phyloP scores from a whole-genome alignment of 2,329 filamentous ascomycete species.

The Fusarium devonianum region DNA sequence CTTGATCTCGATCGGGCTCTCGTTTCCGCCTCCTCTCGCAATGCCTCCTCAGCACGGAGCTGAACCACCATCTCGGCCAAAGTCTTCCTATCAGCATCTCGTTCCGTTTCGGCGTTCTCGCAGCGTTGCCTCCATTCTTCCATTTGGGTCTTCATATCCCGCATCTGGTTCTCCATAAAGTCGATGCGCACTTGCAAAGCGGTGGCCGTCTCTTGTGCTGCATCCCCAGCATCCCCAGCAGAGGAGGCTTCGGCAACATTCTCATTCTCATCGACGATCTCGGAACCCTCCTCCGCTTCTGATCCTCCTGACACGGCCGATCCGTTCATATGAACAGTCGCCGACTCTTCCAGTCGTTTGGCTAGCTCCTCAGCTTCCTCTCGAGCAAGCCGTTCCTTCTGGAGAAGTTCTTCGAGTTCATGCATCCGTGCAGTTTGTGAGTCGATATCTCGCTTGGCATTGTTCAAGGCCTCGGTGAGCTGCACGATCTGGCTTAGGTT shows the following conservation, averaged over 20 bases:
- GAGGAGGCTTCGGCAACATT: conserved; percentile 28
- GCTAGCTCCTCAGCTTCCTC: conserved; percentile 85
- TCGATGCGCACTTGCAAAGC: conserved; percentile 73
- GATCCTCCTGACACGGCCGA: conserved; percentile 32
- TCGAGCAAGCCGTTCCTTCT: conserved; percentile 80
- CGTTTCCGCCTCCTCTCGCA: conserved; percentile 53
- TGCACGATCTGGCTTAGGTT: conserved; percentile 78
- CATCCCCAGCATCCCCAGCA: conserved; percentile 46
- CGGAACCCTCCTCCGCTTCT: conserved; percentile 19
- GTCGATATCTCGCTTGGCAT: conserved; percentile 86
- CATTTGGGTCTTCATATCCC: conserved; percentile 79
- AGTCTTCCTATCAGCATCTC: conserved; percentile 73
- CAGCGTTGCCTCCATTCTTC: conserved; percentile 79
- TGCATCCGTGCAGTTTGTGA: conserved; percentile 80
- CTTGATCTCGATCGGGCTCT: conserved; percentile 50
- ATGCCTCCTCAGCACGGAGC: conserved; percentile 72
- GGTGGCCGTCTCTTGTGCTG: conserved; percentile 42
- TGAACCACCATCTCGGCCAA: conserved; percentile 88
- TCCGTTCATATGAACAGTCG: conserved; percentile 45
- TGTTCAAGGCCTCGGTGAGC: conserved; percentile 83
- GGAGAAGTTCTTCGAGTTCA: conserved; percentile 77
- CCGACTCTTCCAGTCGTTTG: conserved; percentile 69
- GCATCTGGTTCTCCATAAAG: conserved; percentile 79
- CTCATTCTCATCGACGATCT: conserved; percentile 30
- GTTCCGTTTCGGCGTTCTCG: conserved; percentile 81